Evolutionary conservation across 768 basidiomycete genomes (phyloP).

Genomic region (Calocybe cyanea): DNA sequence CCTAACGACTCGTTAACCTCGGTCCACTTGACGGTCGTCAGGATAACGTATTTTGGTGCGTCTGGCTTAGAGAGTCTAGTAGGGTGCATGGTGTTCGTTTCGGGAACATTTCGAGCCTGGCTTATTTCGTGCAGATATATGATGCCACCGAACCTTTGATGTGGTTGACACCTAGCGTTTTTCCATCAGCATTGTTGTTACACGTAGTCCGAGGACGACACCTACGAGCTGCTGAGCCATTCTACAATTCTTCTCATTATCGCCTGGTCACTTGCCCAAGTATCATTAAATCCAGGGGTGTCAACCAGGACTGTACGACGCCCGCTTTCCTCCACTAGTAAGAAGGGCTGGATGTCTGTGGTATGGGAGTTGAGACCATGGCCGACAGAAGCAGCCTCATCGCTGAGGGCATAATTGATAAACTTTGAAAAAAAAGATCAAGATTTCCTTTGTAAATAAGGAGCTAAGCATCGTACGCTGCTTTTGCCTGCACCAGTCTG

Average conservation of each 20-base stretch:
- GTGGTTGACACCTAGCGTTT: constrained; percentile 8
- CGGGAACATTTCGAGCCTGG: background rate
- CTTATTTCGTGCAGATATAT: constrained; percentile 6
- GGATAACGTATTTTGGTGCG: background rate
- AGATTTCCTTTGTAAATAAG: background rate
- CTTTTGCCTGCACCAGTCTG: constrained; percentile 16
- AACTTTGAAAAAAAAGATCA: constrained; percentile 16
- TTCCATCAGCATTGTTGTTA: background rate
- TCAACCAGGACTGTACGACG: constrained; percentile 24
- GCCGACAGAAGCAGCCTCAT: constrained; percentile 16
- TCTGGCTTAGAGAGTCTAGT: background rate
- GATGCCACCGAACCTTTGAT: constrained; percentile 5
- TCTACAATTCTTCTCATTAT: constrained; percentile 21
- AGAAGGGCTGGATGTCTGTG: constrained; percentile 12
- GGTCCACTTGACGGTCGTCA: constrained; percentile 4
- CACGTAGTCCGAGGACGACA: background rate
- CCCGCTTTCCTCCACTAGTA: background rate
- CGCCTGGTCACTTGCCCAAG: constrained; percentile 17
- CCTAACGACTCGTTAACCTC: background rate
- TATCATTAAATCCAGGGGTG: constrained; percentile 29
- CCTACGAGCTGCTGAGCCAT: constrained; percentile 24
- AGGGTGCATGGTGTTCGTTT: constrained; percentile 2
- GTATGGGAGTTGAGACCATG: constrained; percentile 23
- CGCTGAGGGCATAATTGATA: constrained; percentile 20
- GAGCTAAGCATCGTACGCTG: constrained; percentile 8